Base-by-base conservation (phyloP, 495 filamentous ascomycete species). In the Oleoguttula mirabilis region DNA sequence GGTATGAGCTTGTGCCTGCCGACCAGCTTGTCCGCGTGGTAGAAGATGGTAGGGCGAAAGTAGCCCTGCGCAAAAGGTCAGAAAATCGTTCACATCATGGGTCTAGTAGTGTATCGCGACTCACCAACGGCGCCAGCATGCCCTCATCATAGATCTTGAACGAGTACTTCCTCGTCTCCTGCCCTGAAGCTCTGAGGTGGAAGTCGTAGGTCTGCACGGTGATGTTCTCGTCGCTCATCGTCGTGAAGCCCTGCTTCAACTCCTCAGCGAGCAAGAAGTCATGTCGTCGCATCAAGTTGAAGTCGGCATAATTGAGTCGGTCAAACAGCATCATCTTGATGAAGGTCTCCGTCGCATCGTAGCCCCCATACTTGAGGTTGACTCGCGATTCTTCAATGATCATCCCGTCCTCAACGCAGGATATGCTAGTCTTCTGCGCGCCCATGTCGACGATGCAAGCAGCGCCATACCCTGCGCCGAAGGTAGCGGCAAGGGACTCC, bases 91-190 rank as follows among this genome's bases (percentile, higher is more conserved):
- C n/a, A n/a, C n/a, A n/a, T n/a, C n/a, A n/a, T n/a, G n/a, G n/a
- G n/a, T n/a, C n/a, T n/a, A 10, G 27, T 3, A 35, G 10, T 8
- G 7, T 12, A 21, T 14, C 21, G 2, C n/a, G 15, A 39, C 62
- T 53, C 52, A 66, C 88, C 77, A 93, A 82, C 8, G 88, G 83
- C 1, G 92, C 84, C 14, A 98, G 69, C 49, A 88, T 80, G 2
- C 87, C 76, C 54, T 96, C 88, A 51, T 98, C 90, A 57, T 95
- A 96, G 5, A 78, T 83, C 67, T 94, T 96, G 67, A 94, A 95
- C 14, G 70, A 68, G 63, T 92, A 95, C 58, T 90, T 94, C 47
- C 75, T 70, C 2, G 90, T 96, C 41, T 88, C 80, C 60, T 90
- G 80, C 16, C 83, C 87, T 0, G 84, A 76, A 2, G 85, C 82